phyloP scores from a whole-genome alignment of 768 basidiomycete genomes.

The Hygrophorus pudorinus region DNA sequence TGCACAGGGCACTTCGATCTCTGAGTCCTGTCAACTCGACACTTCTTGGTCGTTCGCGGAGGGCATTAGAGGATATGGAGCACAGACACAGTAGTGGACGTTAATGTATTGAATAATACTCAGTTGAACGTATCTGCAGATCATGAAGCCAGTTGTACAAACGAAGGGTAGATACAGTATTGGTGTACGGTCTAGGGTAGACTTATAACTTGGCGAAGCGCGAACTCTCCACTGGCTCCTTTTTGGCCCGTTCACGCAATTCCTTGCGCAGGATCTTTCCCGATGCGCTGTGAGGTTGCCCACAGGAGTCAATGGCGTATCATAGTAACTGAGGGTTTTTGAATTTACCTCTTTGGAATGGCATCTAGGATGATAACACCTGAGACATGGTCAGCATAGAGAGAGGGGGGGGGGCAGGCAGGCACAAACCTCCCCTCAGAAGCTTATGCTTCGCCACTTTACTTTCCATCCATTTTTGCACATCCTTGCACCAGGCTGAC shows the following conservation, averaged over 20 bases:
- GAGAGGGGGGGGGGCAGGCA: neutral
- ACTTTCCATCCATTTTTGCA: constrained; percentile 59
- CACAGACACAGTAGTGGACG: constrained; percentile 75
- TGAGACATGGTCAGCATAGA: constrained; percentile 23
- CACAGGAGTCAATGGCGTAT: neutral
- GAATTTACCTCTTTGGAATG: constrained; percentile 63
- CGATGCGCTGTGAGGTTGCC: constrained; percentile 45
- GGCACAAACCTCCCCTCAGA: constrained; percentile 57
- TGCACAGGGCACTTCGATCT: constrained; percentile 63
- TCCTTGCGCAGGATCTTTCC: constrained; percentile 84
- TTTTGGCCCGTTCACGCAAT: constrained; percentile 57
- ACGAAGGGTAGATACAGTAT: too few relatives aligned
- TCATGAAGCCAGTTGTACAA: too few relatives aligned
- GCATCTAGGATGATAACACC: constrained; percentile 53
- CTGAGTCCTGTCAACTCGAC: constrained; percentile 63
- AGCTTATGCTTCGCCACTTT: constrained; percentile 70
- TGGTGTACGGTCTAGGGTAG: too few relatives aligned
- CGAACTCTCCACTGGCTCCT: too few relatives aligned
- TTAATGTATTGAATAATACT: neutral
- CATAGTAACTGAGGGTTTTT: neutral
- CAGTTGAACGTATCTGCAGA: too few relatives aligned
- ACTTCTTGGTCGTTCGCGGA: constrained; percentile 93
- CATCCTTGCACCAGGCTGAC: constrained; percentile 33
- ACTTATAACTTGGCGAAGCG: too few relatives aligned
- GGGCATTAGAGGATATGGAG: constrained; percentile 81